Evolutionary conservation across 1,284 basidiomycete genomes (phyloP), one percentile per base, ranked within the genome.

Genomic region (Trichosporon coremiiforme): DNA sequence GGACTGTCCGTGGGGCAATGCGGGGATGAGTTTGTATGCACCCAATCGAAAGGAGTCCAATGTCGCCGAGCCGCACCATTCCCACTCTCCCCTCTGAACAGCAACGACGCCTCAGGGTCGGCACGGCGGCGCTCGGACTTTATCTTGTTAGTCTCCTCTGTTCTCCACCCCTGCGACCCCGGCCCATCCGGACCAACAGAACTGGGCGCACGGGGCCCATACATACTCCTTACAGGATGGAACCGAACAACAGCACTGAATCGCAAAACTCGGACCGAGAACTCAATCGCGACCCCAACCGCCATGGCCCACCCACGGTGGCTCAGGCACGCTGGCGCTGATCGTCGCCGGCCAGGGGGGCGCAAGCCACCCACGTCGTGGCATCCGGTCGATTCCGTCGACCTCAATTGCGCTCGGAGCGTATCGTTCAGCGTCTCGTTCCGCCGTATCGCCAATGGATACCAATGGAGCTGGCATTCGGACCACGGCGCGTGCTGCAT

Each of bases 301-400:
- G 13, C 7, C 31, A 29, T 29, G 38, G 38, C 38, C 13, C 38
- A 15, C 38, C 36, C 36, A 7, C 33, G 2, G 17, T 33, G 57
- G 47, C 47, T 33, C 57, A 60, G 57, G 57, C 57, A 60, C 57
- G 57, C 31, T 4, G 47, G 57, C 57, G 31, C 57, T 17, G 57
- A 60, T 60, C 57, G 57, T 60, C 57, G 57, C 57, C 8, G 25
- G 1, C n/a, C n/a, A 15, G 15, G 13, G 47, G 4, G n/a, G n/a
- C 57, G 12, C 15, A 35, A 55, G 53, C 53, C 57, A 60, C 57
- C 15, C 31, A 33, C 31, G 57, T 25, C 31, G 31, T 33, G 57
- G 17, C 31, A 33, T 60, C 57, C 57, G 57, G 57, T 60, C 31
- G 57, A 35, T 60, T 60, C 57, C 57, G 57, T 29, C 57, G 5